These are phyloP conservation scores for Eucalyptus marginata DNA, from an alignment of 345 rosid genomes.

Conservation along the genomic window DNA sequence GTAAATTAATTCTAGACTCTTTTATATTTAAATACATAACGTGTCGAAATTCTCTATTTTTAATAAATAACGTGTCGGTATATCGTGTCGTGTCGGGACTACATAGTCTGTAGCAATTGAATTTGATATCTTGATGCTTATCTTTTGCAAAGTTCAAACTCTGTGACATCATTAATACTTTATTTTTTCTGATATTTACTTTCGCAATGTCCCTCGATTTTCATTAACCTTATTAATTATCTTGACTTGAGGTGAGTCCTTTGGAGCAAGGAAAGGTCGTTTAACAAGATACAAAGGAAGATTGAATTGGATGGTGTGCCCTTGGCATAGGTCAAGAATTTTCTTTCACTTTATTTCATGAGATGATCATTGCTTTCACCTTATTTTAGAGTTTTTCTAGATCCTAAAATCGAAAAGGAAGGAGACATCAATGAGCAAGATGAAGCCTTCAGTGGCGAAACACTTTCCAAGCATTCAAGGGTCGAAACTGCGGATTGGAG, in stretches of 20 bases:
- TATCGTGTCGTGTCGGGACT: accelerated
- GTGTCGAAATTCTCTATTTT: no score
- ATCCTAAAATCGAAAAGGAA: not conserved
- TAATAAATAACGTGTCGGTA: no score
- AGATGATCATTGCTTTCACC: not conserved
- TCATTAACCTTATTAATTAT: not conserved
- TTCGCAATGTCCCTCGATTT: not conserved
- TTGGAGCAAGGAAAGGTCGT: not conserved
- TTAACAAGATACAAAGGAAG: not conserved
- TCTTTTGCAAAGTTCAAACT: not conserved
- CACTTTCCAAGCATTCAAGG: not conserved
- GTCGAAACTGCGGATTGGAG: not conserved
- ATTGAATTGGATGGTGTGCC: not conserved
- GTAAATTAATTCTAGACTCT: no score
- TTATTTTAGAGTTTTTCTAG: not conserved
- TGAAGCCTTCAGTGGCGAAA: not conserved
- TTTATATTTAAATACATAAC: no score
- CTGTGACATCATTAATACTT: not conserved
- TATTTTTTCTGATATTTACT: not conserved
- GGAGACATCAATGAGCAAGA: not conserved
- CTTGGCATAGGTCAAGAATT: not conserved
- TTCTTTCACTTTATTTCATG: not conserved
- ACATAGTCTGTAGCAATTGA: not conserved
- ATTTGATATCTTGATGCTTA: not conserved
- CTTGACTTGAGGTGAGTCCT: not conserved